phyloP scores from a whole-genome alignment of 768 basidiomycete species.

The Naganishia antarctica region DNA sequence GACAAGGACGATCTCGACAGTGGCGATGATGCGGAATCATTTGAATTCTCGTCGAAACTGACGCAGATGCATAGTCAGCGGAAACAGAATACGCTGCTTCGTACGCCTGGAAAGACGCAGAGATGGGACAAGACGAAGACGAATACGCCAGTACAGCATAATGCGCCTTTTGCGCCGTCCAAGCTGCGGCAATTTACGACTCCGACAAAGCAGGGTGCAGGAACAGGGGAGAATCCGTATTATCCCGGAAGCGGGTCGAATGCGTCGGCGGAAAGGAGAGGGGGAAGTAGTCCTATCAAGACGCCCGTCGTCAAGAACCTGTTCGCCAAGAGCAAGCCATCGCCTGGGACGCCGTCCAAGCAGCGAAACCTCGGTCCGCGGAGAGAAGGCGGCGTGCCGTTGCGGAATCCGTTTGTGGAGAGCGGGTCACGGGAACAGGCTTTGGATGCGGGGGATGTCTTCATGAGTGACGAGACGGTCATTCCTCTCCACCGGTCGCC shows the following conservation, averaged over 20 bases:
- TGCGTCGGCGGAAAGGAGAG: neutral
- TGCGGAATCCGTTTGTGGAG: constrained; percentile 14
- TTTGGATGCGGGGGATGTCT: neutral
- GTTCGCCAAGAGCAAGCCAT: constrained; percentile 1
- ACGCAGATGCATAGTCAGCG: constrained; percentile 25
- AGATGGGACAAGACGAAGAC: constrained; percentile 13
- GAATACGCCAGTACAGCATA: constrained; percentile 16
- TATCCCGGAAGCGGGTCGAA: constrained; percentile 8
- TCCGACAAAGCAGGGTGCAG: neutral
- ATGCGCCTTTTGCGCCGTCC: constrained; percentile 7
- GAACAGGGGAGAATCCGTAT: neutral
- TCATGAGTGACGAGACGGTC: neutral
- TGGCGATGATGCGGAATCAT: neutral
- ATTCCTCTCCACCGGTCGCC: too few species aligned
- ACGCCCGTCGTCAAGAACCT: constrained; percentile 15
- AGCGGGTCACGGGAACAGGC: neutral
- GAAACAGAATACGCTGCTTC: constrained; percentile 10
- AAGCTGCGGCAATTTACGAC: neutral
- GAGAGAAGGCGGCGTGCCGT: neutral
- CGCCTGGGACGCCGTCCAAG: neutral
- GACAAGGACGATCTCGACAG: neutral
- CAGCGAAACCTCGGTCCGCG: constrained; percentile 7
- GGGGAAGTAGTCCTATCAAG: constrained; percentile 3
- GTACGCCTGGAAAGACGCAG: constrained; percentile 10
- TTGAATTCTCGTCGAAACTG: constrained; percentile 16